Evolutionary conservation across 1,284 basidiomycete genomes (phyloP).

Genomic region (Pyrrhoderma lamaoense): DNA sequence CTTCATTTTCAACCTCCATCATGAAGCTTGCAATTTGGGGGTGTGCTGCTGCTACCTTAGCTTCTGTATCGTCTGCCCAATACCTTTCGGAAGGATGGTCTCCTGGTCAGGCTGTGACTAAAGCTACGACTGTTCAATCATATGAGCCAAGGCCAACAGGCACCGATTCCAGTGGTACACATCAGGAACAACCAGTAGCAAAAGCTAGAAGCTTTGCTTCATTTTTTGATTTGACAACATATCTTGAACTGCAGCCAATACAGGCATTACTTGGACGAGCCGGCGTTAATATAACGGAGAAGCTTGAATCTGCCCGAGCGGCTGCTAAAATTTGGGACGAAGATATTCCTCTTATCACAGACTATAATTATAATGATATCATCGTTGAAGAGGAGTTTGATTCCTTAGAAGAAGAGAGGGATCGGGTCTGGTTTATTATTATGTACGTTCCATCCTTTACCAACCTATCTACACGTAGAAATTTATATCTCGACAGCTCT

Average conservation of each 20-base stretch:
- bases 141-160: constrained; percentile 18
- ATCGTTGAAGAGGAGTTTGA: constrained; percentile 57
- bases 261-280: constrained; percentile 43
- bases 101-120: constrained; percentile 52
- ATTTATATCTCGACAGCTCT: constrained; percentile 37
- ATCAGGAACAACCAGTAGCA: constrained; percentile 5
- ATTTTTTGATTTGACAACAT: constrained; percentile 37
- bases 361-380: constrained; percentile 62
- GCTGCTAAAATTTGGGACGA: constrained; percentile 52
- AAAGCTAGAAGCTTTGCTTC: constrained; percentile 16
- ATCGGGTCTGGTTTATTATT: constrained; percentile 63
- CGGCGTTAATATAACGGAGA: constrained; percentile 65
- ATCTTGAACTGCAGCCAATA: constrained; percentile 47
- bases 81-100: constrained; percentile 75
- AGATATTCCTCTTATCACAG: constrained; percentile 65
- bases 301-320: constrained; percentile 35
- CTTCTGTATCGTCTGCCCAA: constrained; percentile 34
- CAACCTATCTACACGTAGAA: not conserved
- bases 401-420: constrained; percentile 51
- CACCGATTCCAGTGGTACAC: constrained; percentile 19
- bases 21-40: constrained; percentile 37
- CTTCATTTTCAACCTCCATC: constrained; percentile 10
- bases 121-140: constrained; percentile 22
- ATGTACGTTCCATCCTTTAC: constrained; percentile 47
- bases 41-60: too few species aligned